A percentile compares a stretch with the other conserved stretches of the same genome.
Conservation (phyloP, 257 asterid genomes). For the Voacanga thouarsii region DNA sequence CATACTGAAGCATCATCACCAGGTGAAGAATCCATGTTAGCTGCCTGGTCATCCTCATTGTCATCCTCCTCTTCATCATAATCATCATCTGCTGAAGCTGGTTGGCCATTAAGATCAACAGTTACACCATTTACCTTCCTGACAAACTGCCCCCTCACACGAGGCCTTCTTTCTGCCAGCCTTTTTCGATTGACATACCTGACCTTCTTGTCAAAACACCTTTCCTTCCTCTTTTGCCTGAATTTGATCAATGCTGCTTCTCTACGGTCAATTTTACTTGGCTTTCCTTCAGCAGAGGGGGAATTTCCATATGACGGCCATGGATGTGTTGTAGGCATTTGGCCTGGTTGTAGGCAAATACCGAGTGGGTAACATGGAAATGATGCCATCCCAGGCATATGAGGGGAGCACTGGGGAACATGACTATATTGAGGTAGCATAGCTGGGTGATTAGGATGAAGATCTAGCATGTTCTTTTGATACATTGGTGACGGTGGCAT, state of each 20-base stretch:
- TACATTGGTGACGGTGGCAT: conserved; percentile 49
- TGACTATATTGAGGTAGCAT: conserved; percentile 61
- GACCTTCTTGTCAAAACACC: conserved; percentile 91
- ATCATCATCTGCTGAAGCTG: conserved; percentile 64
- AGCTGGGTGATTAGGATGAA: conserved; percentile 51
- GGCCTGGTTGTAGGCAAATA: conserved; percentile 69
- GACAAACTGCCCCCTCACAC: conserved; percentile 88
- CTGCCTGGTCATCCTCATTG: conserved; percentile 30
- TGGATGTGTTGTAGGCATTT: conserved; percentile 55
- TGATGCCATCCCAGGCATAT: conserved; percentile 55
- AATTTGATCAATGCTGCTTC: conserved; percentile 93
- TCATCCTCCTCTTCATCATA: conserved; percentile 41
- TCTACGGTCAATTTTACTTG: conserved; percentile 59
- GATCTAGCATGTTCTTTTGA: conserved; percentile 45
- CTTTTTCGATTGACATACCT: conserved; percentile 84
- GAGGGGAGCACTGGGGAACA: conserved; percentile 54
- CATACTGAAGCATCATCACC: conserved; percentile 39
- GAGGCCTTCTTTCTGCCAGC: conserved; percentile 96
- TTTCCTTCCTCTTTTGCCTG: conserved; percentile 84
- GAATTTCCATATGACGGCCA: conserved; percentile 56
- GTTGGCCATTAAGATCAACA: conserved; percentile 84
- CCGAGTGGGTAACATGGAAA: conserved; percentile 68
- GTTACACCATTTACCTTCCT: conserved; percentile 70
- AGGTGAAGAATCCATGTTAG: conserved; percentile 30
- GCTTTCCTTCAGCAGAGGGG: conserved; percentile 38